Percentiles rank a stretch among this genome's conserved stretches.
Conservation (phyloP, 2,329 filamentous ascomycete genomes). For the Cytospora schulzeri region DNA sequence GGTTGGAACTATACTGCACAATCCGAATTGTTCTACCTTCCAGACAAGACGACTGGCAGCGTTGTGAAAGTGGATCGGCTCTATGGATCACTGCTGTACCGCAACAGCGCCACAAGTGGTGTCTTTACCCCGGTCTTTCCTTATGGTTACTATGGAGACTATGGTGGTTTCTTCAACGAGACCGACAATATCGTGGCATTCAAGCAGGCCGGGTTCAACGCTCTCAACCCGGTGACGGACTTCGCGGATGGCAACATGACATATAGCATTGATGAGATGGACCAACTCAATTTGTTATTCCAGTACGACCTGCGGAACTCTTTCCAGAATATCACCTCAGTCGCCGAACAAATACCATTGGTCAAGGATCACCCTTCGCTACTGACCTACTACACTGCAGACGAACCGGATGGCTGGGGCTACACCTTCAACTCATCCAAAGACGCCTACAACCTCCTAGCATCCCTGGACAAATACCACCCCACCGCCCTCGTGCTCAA, state of each 20-base stretch:
- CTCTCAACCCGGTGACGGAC: conserved; percentile 47
- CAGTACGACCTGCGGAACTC: conserved; percentile 49
- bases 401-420: conserved; percentile 59
- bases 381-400: conserved; percentile 49
- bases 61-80: conserved; percentile 50
- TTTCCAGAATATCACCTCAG: conserved; percentile 48
- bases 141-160: conserved; percentile 48
- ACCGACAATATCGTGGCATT: conserved; percentile 40
- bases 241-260: conserved; percentile 41
- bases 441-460: conserved; percentile 47
- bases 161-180: conserved; percentile 48
- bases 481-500: conserved; percentile 62
- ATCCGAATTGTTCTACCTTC: conserved; percentile 45
- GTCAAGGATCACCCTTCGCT: conserved; percentile 44
- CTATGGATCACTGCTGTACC: conserved; percentile 45
- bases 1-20: conserved; percentile 41
- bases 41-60: conserved; percentile 46
- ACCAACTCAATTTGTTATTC: conserved; percentile 41
- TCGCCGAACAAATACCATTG: conserved; percentile 42
- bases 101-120: conserved; percentile 39
- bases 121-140: conserved; percentile 46
- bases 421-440: conserved; percentile 53
- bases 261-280: conserved; percentile 42
- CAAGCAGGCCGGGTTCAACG: conserved; percentile 44
- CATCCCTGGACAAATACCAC: conserved; percentile 60